These are phyloP conservation scores for Haematococcus sp. DNA, from an alignment of 139 green algal genomes.

Conservation along the genomic window DNA sequence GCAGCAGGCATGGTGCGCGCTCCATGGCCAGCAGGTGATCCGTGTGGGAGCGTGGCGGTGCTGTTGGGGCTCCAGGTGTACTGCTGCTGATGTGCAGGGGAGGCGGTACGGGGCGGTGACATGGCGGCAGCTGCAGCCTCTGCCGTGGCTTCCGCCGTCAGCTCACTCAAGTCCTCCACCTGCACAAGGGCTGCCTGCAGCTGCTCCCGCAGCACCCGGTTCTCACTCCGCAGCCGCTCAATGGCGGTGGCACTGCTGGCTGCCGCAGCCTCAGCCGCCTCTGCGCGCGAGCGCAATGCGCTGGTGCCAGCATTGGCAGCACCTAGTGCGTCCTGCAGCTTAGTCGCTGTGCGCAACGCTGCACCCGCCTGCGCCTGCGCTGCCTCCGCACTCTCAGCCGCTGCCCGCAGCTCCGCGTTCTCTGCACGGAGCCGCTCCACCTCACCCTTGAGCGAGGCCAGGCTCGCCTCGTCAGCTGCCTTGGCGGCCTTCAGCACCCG, in stretches of 20 bases:
- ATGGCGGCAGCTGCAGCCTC: neutral
- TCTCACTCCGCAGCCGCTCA: constrained; percentile 12
- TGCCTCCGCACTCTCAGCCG: neutral
- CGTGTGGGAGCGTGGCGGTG: neutral
- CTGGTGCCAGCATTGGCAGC: neutral
- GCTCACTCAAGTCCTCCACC: neutral
- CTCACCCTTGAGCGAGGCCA: neutral
- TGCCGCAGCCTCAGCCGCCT: neutral
- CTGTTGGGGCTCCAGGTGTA: neutral
- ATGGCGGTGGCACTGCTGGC: neutral
- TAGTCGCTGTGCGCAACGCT: neutral
- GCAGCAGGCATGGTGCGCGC: no score
- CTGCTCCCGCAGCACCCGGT: constrained; percentile 10
- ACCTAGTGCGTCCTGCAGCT: neutral
- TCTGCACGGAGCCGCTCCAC: neutral
- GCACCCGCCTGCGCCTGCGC: neutral
- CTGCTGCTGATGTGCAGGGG: neutral
- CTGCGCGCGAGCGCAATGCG: neutral
- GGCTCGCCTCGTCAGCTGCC: no score
- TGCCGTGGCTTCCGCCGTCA: neutral
- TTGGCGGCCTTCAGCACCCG: no score
- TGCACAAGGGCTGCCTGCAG: constrained; percentile 14
- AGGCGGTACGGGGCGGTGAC: neutral
- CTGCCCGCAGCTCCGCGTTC: neutral
- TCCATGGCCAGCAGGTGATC: neutral